Base-by-base conservation (phyloP, 2,329 filamentous ascomycete genomes). In the Colletotrichum echinochloae region DNA sequence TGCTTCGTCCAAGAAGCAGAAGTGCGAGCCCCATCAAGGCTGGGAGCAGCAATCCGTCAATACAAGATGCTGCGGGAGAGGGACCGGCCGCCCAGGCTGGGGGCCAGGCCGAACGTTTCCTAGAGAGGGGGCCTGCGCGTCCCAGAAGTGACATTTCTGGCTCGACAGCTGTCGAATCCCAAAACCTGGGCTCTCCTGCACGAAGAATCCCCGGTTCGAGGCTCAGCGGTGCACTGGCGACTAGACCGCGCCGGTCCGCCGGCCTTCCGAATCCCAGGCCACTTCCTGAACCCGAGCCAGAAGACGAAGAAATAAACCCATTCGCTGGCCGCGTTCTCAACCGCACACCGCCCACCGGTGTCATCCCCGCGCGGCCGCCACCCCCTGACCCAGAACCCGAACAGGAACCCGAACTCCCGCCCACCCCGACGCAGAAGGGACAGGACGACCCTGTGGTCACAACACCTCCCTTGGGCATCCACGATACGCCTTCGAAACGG, bases 341-440 rank as follows among this genome's bases (percentile, higher is more conserved):
- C 9, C 80, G 82, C 37, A 80, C 76, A 35, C 83, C 74, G 35
- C 81, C 74, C n/a, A 79, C 71, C 23, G 73, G 54, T 55, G 73
- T n/a, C 5, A 30, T 51, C 12, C 37, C 55, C 18, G 28, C 54
- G 26, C 62, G 64, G 35, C 37, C 44, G 56, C 66, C 66, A 9
- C 37, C 44, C 0, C 33, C 51, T 5, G 28, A 55, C 33, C 57
- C 69, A 49, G 68, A 60, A 59, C 70, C 62, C 1, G 67, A 62
- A 16, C 37, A 74, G 20, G 89, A 92, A 74, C 90, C 90, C 1
- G 89, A 91, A 57, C 82, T 93, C 6, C 91, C 91, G 3, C 88
- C 88, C 0, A 88, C 88, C 0, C 85, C 86, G 0, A 83, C 83
- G 37, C 82, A 86, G 57, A 81, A 80, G 46, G 84, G 83, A 4